phyloP scores from a whole-genome alignment of 192 early-diverging fungal species.

The Entrophospora sp. region DNA sequence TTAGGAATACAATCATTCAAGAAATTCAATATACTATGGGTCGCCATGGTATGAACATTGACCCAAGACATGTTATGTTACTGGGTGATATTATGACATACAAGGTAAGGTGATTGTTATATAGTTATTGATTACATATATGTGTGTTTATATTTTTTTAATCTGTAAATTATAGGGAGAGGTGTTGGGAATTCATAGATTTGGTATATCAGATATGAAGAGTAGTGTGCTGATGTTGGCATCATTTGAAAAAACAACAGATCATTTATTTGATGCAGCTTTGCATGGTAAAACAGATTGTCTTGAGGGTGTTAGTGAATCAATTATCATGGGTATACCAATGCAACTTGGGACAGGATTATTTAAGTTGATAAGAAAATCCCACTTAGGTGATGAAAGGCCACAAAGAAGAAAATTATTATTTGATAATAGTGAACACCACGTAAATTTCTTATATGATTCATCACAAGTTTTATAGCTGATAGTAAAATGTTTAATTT shows the following conservation, averaged over 20 bases:
- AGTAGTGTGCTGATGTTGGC: slow-evolving; percentile 98
- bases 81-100: slow-evolving; percentile 97
- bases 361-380: slow-evolving; percentile 80
- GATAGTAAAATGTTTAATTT: too few relatives aligned
- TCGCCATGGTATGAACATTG: slow-evolving; percentile 88
- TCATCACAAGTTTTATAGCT: too few relatives aligned
- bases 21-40: slow-evolving; percentile 84
- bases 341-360: slow-evolving; percentile 96
- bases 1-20: slow-evolving; percentile 72
- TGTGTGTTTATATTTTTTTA: background rate
- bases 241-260: slow-evolving; percentile 99
- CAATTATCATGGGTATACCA: slow-evolving; percentile 98
- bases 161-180: slow-evolving; percentile 59
- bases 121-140: background rate
- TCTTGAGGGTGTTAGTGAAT: slow-evolving; percentile 94
- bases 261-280: slow-evolving; percentile 97
- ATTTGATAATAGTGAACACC: slow-evolving; percentile 49
- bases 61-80: slow-evolving; percentile 92
- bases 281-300: slow-evolving; percentile 90
- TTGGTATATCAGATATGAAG: slow-evolving; percentile 99
- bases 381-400: slow-evolving; percentile 42
- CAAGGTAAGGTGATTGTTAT: slow-evolving; percentile 49
- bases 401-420: slow-evolving; percentile 49
- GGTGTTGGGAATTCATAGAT: slow-evolving; percentile 95
- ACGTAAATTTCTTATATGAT: slow-evolving; percentile 11